A percentile compares a stretch with the other conserved stretches of the same genome.
These are phyloP conservation scores for Phlebopus sp. DNA, from an alignment of 1,284 basidiomycete species.

Conservation along the genomic window DNA sequence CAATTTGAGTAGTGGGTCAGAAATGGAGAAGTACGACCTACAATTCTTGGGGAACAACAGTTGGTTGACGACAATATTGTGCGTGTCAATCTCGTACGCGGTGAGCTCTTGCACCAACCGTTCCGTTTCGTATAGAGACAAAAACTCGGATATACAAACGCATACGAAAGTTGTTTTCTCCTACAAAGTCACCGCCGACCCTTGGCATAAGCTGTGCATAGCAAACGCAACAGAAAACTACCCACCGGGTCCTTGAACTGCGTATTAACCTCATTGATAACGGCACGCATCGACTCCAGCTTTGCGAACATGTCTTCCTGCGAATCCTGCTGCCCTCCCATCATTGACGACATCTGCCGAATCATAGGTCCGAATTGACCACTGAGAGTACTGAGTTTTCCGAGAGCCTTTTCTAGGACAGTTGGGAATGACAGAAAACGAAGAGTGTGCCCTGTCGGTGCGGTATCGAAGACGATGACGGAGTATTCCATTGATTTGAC, in stretches of 20 bases:
- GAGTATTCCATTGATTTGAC: constrained; percentile 99
- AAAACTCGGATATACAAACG: constrained; percentile 97
- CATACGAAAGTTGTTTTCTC: constrained; percentile 99
- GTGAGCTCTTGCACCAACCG: constrained; percentile 96
- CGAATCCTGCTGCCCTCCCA: constrained; percentile 85
- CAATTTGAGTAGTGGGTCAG: not conserved
- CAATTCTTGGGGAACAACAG: constrained; percentile 90
- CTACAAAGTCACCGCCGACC: constrained; percentile 35
- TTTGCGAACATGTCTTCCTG: constrained; percentile 99
- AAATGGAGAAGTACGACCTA: constrained; percentile 37
- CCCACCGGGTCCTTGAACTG: constrained; percentile 98
- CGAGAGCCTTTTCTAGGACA: constrained; percentile 95
- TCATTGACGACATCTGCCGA: constrained; percentile 90
- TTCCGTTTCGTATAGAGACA: constrained; percentile 98
- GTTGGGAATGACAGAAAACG: constrained; percentile 98
- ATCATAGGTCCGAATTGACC: constrained; percentile 98
- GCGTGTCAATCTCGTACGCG: constrained; percentile 96
- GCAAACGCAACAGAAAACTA: constrained; percentile 15
- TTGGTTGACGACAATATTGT: constrained; percentile 98
- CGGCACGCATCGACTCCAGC: constrained; percentile 93
- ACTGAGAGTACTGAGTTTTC: constrained; percentile 89
- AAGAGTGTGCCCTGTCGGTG: constrained; percentile 96
- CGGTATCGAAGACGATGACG: constrained; percentile 98
- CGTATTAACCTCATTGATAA: constrained; percentile 98
- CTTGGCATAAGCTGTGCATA: not conserved